A percentile compares a stretch with the other conserved stretches of the same genome.
phyloP scores from a whole-genome alignment of 2,329 filamentous ascomycete genomes.

The Drechslerella dactyloides region DNA sequence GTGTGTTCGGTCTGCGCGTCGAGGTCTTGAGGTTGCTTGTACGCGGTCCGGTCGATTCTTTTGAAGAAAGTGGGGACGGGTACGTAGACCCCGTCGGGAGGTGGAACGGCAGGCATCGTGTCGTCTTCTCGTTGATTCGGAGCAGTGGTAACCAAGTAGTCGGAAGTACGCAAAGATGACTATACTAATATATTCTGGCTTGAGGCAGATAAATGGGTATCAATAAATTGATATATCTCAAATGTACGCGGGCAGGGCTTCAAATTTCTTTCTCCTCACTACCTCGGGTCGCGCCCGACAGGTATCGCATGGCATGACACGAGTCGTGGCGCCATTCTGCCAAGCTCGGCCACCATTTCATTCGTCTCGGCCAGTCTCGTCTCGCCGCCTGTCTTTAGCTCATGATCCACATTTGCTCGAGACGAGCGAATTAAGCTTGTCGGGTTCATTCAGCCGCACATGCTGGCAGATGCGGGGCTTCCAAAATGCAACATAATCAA shows the following conservation, averaged over 20 bases:
- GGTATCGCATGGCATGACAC: not conserved
- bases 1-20: constrained; percentile 66
- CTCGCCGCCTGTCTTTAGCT: not conserved
- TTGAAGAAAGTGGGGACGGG: constrained; percentile 70
- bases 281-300: not conserved
- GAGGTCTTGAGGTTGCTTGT: constrained; percentile 65
- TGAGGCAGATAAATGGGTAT: too few relatives aligned
- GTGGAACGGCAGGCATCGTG: constrained; percentile 55
- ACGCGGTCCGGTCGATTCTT: constrained; percentile 59
- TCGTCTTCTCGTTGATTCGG: not conserved
- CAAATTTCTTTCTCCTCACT: not conserved
- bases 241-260: not conserved
- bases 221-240: too few relatives aligned
- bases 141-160: too few relatives aligned
- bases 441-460: not conserved
- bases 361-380: not conserved
- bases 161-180: too few relatives aligned
- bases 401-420: not conserved
- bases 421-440: not conserved
- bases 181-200: too few relatives aligned
- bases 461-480: too few relatives aligned
- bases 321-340: not conserved
- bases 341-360: not conserved
- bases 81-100: constrained; percentile 66
- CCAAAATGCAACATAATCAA: too few relatives aligned